Evolutionary conservation across 805 yeast genomes (phyloP).

Genomic region (Yamadazyma takamatsuzukensis): DNA sequence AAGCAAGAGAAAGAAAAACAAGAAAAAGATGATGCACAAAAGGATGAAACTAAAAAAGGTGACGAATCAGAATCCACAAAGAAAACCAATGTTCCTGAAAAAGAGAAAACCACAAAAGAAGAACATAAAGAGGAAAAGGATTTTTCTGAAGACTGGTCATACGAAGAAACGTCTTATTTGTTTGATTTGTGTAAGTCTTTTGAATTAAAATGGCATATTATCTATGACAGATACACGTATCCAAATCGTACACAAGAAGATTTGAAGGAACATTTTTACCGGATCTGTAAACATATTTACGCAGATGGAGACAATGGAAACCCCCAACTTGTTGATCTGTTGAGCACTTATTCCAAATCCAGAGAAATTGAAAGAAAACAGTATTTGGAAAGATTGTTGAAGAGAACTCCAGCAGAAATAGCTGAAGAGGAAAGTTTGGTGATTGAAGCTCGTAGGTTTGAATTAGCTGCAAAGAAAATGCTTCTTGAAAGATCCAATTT

Average conservation of each 20-base stretch:
- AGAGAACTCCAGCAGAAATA: conserved; percentile 90
- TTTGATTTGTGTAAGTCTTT: conserved; percentile 62
- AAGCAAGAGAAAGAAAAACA: conserved; percentile 6
- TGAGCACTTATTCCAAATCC: conserved; percentile 61
- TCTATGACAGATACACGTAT: conserved; percentile 55
- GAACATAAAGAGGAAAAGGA: conserved; percentile 9
- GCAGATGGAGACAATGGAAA: conserved; percentile 37
- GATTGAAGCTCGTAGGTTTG: conserved; percentile 89
- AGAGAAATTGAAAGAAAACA: conserved; percentile 78
- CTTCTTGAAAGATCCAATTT: conserved; percentile 77
- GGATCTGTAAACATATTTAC: conserved; percentile 55
- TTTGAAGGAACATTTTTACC: conserved; percentile 76
- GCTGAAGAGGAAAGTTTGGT: conserved; percentile 96
- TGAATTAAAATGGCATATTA: conserved; percentile 66
- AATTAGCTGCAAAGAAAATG: conserved; percentile 87
- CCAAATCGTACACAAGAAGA: conserved; percentile 62
- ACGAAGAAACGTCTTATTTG: conserved; percentile 73
- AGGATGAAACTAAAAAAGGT: conserved; percentile 5
- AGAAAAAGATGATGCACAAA: conserved; percentile 2
- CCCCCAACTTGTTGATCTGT: conserved; percentile 51
- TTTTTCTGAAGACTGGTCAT: conserved; percentile 18
- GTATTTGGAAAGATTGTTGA: conserved; percentile 70
- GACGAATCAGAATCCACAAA: conserved; percentile 23
- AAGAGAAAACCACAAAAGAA: conserved; percentile 1
- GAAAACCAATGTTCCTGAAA: conserved; percentile 2